These are phyloP conservation scores for Herpetomonas tarakana DNA, from an alignment of 208 protist genomes.

Conservation along the genomic window DNA sequence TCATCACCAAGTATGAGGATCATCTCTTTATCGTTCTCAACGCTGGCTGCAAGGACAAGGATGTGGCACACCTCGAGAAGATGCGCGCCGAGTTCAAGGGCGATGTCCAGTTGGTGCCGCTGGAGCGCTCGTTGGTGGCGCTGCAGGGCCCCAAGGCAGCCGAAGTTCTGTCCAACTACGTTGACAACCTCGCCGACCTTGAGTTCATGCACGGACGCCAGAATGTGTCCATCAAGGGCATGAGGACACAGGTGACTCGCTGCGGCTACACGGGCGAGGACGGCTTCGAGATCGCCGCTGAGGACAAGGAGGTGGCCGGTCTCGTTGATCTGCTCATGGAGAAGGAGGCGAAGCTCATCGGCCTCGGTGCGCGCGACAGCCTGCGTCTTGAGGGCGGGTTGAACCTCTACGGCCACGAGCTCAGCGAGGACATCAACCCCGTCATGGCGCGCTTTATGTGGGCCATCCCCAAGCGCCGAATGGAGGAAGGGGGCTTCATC, in stretches of 20 bases:
- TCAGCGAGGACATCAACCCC: conserved; percentile 92
- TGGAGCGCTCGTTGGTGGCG: conserved; percentile 85
- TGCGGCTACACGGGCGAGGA: conserved; percentile 99
- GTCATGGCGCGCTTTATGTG: conserved; percentile 94
- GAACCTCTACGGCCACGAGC: conserved; percentile 98
- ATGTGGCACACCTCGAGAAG: conserved; percentile 81
- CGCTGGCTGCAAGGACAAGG: conserved; percentile 95
- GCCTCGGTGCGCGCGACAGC: conserved; percentile 95
- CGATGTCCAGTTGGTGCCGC: conserved; percentile 79
- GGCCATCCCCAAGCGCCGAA: conserved; percentile 94
- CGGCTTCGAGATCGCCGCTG: conserved; percentile 97
- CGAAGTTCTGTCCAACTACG: conserved; percentile 6
- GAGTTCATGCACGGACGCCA: conserved; percentile 85
- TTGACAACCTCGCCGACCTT: conserved; percentile 29
- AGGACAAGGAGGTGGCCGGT: conserved; percentile 25
- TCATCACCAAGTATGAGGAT: conserved; percentile 90
- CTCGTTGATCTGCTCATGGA: conserved; percentile 66
- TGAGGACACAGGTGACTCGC: conserved; percentile 66
- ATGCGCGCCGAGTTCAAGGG: conserved; percentile 50
- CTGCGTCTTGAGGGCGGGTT: conserved; percentile 97
- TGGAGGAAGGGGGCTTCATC: conserved; percentile 92
- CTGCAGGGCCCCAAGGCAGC: conserved; percentile 92
- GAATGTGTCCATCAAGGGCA: conserved; percentile 40
- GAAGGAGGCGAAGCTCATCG: conserved; percentile 58
- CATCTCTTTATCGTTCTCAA: conserved; percentile 96